These are phyloP conservation scores for Trametes hirsuta DNA, from an alignment of 1,284 basidiomycete species.

Conservation along the genomic window DNA sequence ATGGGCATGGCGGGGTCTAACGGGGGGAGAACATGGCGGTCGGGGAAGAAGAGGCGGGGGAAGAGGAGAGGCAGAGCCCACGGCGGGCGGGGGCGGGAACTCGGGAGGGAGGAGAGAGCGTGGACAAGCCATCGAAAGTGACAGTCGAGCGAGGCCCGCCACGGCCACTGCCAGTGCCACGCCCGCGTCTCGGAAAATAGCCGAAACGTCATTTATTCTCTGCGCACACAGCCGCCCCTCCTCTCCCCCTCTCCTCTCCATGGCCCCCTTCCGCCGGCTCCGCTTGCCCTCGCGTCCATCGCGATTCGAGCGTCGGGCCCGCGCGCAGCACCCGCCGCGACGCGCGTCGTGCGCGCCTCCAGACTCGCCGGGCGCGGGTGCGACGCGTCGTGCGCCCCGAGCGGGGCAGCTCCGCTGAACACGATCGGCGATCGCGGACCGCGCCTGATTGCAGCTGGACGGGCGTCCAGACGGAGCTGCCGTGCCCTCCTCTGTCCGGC, in stretches of 20 bases:
- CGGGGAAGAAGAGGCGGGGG: conserved; percentile 6
- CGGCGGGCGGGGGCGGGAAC: not conserved
- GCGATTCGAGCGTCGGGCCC: not conserved
- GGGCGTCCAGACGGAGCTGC: not conserved
- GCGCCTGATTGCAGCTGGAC: not conserved
- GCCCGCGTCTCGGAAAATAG: conserved; percentile 2
- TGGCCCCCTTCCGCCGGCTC: not conserved
- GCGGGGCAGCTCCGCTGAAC: not conserved
- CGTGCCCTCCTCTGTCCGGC: not conserved
- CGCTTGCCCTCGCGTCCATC: not conserved
- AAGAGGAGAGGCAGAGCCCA: not conserved
- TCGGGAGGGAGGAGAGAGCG: not conserved
- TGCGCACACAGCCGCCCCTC: not conserved
- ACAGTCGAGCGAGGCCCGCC: not conserved
- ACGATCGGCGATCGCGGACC: conserved; percentile 16
- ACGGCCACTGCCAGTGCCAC: not conserved
- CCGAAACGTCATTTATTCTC: conserved; percentile 12
- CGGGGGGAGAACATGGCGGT: conserved; percentile 16
- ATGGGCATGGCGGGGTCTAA: conserved; percentile 9
- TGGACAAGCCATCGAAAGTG: not conserved
- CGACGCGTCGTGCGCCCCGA: not conserved
- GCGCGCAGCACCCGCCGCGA: not conserved
- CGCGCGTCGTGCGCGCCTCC: not conserved
- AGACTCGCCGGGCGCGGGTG: not conserved
- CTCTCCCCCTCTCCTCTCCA: not conserved